phyloP scores from a whole-genome alignment of 306 rosid genomes.

The Lotus japonicus region DNA sequence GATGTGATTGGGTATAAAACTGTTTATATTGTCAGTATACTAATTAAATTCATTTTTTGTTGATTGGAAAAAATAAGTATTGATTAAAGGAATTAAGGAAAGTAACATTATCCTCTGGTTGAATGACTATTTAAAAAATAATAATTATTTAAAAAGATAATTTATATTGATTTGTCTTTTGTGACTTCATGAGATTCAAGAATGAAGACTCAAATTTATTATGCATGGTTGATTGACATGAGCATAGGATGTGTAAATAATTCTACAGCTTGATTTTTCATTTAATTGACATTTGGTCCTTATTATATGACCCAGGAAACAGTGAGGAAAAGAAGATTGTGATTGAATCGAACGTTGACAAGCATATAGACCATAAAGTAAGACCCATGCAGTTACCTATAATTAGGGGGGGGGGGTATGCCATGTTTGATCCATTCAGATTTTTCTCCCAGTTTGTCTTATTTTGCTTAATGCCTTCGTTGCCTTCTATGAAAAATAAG shows the following conservation, averaged over 20 bases:
- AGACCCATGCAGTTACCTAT: slow-evolving; percentile 15
- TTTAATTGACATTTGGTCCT: neutral
- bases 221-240: neutral
- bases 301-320: slow-evolving; percentile 36
- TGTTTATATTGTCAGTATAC: no score
- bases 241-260: neutral
- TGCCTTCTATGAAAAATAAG: neutral
- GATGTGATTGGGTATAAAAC: no score
- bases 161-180: no score
- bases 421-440: neutral
- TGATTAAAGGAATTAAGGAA: no score
- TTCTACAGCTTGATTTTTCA: neutral
- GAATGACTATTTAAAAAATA: no score
- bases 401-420: neutral
- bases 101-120: no score
- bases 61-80: no score
- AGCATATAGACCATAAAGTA: slow-evolving; percentile 31
- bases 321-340: slow-evolving; percentile 13
- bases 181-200: no score
- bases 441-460: neutral
- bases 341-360: slow-evolving; percentile 24
- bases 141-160: no score
- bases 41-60: no score
- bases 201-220: no score
- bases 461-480: neutral